Evolutionary conservation across 306 rosid genomes (phyloP), one percentile per base, ranked within the genome.

Genomic region (Elaeagnus macrophylla): DNA sequence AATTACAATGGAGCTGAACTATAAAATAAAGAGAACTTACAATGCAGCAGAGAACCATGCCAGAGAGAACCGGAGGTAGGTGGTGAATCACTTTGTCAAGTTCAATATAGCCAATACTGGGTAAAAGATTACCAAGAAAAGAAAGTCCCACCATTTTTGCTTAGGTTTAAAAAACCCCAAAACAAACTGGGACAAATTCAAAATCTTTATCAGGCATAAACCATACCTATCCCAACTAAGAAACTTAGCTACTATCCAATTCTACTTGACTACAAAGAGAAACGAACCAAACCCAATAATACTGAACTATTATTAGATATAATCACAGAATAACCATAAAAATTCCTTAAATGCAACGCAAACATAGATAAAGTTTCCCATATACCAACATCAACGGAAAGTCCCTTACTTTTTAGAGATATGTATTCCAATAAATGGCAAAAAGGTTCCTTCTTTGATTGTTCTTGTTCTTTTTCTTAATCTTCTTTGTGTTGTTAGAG

Each of bases 1-100:
- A 48, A 37, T 35, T 13, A 54, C 1, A 12, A 69, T 3, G 9
- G 39, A 7, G 52, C 40, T 17, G 16, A 69, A 64, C 36, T 56
- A 66, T 6, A 41, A 18, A 25, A n/a, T 53, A 49, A 59, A 37
- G 47, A 36, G 42, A 18, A 78, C 97, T 89, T 67, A 89, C 97
- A 78, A 82, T 50, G 57, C 59, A 56, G 79, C 93, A 78, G 71
- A 73, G 65, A 67, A 83, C 7, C 61, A 85, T 73, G 65, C 97
- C 97, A 14, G 81, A 19, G 37, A 79, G 44, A 18, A 76, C 70
- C 45, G 83, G 77, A 6, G 59, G 79, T 74, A 80, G 62, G 89
- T 82, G 80, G 56, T 79, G 93, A 60, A 77, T 39, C 71, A 72
- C 84, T 65, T 77, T 74, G 62, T 61, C 72, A 38, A 74, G 68